phyloP scores from a whole-genome alignment of 2,329 filamentous ascomycete genomes.

The Fusarium sp. region DNA sequence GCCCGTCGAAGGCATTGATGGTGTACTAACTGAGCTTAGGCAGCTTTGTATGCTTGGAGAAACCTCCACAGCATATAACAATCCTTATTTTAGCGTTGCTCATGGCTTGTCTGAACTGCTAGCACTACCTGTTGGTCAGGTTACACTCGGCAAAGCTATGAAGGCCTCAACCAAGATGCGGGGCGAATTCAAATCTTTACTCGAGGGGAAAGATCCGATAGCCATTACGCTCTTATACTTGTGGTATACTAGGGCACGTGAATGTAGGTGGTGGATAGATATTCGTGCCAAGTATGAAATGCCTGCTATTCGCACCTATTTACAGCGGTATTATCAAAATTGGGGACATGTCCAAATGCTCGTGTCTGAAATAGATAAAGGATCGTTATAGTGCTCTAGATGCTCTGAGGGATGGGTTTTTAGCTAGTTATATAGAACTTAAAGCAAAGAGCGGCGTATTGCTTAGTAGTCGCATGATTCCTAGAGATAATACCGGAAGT shows the following conservation, averaged over 20 bases:
- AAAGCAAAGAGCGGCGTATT: accelerated
- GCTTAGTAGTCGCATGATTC: background rate
- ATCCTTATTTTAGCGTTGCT: background rate
- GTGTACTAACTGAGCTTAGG: accelerated
- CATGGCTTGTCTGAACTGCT: background rate
- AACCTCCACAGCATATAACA: background rate
- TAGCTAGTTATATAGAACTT: background rate
- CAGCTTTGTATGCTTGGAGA: background rate
- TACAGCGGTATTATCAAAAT: background rate
- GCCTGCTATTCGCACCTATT: background rate
- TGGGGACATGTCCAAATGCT: background rate
- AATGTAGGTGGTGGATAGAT: background rate
- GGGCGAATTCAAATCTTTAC: background rate
- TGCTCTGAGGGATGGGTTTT: background rate
- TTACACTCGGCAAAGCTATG: background rate
- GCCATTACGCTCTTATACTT: background rate
- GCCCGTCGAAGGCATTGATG: accelerated
- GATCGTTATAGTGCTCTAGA: background rate
- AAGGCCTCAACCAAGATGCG: background rate
- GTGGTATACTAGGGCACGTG: background rate
- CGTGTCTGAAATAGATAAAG: background rate
- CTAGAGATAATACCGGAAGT: background rate
- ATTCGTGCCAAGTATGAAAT: background rate
- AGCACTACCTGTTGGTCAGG: background rate
- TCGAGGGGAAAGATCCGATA: background rate